phyloP scores from a whole-genome alignment of 2,329 filamentous ascomycete genomes.

The Beauveria scarabaeidicola region DNA sequence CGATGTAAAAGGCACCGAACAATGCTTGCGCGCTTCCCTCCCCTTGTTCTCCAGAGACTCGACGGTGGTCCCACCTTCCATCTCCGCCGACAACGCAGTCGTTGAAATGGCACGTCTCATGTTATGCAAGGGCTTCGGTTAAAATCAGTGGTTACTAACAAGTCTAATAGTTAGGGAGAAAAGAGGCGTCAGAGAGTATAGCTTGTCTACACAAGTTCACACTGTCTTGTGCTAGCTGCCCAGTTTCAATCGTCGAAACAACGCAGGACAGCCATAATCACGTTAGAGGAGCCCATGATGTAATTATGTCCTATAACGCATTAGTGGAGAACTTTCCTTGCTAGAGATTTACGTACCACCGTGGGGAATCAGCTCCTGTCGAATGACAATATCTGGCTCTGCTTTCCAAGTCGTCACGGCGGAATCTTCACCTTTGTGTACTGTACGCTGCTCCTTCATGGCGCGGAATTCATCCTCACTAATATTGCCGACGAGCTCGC shows the following conservation, averaged over 20 bases:
- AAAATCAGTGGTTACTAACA: no score
- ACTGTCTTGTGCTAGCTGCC: not conserved
- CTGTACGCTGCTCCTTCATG: slow-evolving; percentile 38
- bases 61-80: no score
- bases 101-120: no score
- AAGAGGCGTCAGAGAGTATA: no score
- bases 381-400: slow-evolving; percentile 38
- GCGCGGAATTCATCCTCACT: slow-evolving; percentile 30
- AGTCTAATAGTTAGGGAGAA: no score
- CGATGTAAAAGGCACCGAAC: not conserved
- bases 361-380: slow-evolving; percentile 45
- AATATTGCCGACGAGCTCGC: slow-evolving; percentile 34
- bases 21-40: no score
- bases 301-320: slow-evolving; percentile 54
- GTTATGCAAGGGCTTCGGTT: no score
- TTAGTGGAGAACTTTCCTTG: not conserved
- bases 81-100: no score
- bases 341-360: slow-evolving; percentile 36
- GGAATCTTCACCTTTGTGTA: slow-evolving; percentile 34
- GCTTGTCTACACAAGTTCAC: not conserved
- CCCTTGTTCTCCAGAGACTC: no score
- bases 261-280: slow-evolving; percentile 56
- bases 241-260: slow-evolving; percentile 42
- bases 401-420: slow-evolving; percentile 39
- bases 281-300: slow-evolving; percentile 56